Evolutionary conservation across 2,329 filamentous ascomycete genomes (phyloP).

Genomic region (Exophiala xenobiotica): DNA sequence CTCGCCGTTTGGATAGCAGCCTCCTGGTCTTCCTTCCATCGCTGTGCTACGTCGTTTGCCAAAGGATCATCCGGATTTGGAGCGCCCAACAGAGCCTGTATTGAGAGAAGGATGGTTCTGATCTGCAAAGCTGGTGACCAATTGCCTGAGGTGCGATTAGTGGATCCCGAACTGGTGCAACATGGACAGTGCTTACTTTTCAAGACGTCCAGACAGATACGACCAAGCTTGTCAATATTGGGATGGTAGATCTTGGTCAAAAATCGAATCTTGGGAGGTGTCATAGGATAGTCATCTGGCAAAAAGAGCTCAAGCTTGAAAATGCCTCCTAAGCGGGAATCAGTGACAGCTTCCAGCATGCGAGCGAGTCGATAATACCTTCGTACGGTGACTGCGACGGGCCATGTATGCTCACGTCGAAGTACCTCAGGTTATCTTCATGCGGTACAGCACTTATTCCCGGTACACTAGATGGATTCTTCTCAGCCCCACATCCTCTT

Average conservation of each 20-base stretch:
- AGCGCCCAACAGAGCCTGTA: constrained; percentile 91
- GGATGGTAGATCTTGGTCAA: constrained; percentile 99
- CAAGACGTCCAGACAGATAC: constrained; percentile 94
- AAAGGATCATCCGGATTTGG: constrained; percentile 98
- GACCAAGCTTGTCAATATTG: constrained; percentile 95
- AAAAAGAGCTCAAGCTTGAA: constrained; percentile 98
- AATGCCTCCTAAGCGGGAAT: constrained; percentile 61
- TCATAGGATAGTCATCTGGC: constrained; percentile 99
- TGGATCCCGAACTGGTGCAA: not conserved
- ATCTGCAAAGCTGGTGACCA: constrained; percentile 99
- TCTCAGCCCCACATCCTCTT: not conserved
- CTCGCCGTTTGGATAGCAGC: constrained; percentile 88
- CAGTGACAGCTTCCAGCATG: not conserved
- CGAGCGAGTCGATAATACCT: constrained; percentile 54
- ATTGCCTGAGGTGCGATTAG: constrained; percentile 64
- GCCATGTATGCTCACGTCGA: constrained; percentile 94
- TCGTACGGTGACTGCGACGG: constrained; percentile 92
- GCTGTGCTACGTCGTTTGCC: constrained; percentile 94
- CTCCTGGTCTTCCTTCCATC: constrained; percentile 94
- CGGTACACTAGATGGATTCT: constrained; percentile 65
- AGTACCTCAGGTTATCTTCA: constrained; percentile 96
- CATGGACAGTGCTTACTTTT: constrained; percentile 67
- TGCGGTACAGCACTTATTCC: constrained; percentile 95
- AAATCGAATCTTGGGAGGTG: constrained; percentile 96
- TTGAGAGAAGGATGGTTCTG: constrained; percentile 95